These are phyloP conservation scores for Teratosphaeria gauchensis DNA, from an alignment of 2,329 filamentous ascomycete species.

Conservation along the genomic window DNA sequence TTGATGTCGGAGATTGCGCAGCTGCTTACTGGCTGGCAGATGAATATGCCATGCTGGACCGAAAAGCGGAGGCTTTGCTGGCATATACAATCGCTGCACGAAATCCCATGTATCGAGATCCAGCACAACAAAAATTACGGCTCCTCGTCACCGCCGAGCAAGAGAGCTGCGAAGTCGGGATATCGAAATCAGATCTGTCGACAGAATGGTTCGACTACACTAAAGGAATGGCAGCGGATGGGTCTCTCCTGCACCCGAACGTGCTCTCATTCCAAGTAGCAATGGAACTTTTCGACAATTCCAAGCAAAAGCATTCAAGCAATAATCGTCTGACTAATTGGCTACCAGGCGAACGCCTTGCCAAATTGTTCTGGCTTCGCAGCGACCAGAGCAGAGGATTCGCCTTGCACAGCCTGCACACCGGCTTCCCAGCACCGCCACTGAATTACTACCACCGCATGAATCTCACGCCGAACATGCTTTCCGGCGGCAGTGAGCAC, in stretches of 20 bases:
- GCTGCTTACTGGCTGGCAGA: slow-evolving; percentile 20
- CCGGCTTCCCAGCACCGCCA: background rate
- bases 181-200: slow-evolving; percentile 3
- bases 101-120: slow-evolving; percentile 4
- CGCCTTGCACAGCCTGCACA: slow-evolving; percentile 2
- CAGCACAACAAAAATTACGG: slow-evolving; percentile 1
- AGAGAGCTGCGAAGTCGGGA: slow-evolving; percentile 3
- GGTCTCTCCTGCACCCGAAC: slow-evolving; percentile 6
- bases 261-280: background rate
- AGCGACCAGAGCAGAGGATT: background rate
- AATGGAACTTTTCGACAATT: background rate
- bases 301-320: background rate
- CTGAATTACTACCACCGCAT: background rate
- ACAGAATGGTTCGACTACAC: background rate
- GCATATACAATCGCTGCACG: slow-evolving; percentile 16
- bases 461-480: background rate
- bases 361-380: background rate
- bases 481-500: slow-evolving; percentile 2
- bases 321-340: background rate
- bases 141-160: slow-evolving; percentile 7
- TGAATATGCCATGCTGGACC: slow-evolving; percentile 12
- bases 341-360: background rate
- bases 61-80: slow-evolving; percentile 13
- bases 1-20: slow-evolving; percentile 17
- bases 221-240: background rate